Base-by-base conservation (phyloP, 1,284 basidiomycete species). In the Ustilago sp. region DNA sequence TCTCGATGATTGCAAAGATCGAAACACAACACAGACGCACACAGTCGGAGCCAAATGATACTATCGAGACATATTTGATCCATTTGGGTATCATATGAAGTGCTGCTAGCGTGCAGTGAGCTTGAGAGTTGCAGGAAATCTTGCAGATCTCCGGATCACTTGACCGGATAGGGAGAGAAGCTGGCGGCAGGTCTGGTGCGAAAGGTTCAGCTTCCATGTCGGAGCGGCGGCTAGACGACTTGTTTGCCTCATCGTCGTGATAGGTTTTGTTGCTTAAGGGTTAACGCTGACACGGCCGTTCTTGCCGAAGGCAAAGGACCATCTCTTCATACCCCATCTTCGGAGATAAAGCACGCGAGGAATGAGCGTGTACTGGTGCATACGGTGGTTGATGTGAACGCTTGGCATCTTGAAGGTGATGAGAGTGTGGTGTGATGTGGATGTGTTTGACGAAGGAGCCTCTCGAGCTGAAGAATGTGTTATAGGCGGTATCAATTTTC, bases 351-450 rank as follows among this genome's bases (percentile, higher is more conserved):
- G 69, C 38, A 79, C 68, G 19, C 61, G 47, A 5, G 77, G 74
- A 43, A 79, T 76, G 54, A 79, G 59, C 15, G 77, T 79, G 60
- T 79, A 79, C 52, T 79, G 77, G 66, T 79, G 77, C 74, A 79
- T 79, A 17, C 64, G 57, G 54, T 79, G 77, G 57, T 72, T 75
- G 59, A 79, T 43, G 63, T 79, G 77, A 15, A 79, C 67, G 45
- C 32, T 41, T 2, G 77, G 72, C 77, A 79, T 79, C 8, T 63
- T 73, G 66, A 45, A 39, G 31, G 32, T 11, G 11, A 32, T 43
- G 32, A 8, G 6, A n/a, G 15, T 9, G 28, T 38, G 15, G 17
- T 13, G 11, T 17, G 43, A 9, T 17, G 34, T 13, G 41, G 13
- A 4, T 31, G 11, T 15, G 23, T 13, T 8, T 19, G 3, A 19